Conservation (phyloP, 768 basidiomycete species). For the Suillus plorans region DNA sequence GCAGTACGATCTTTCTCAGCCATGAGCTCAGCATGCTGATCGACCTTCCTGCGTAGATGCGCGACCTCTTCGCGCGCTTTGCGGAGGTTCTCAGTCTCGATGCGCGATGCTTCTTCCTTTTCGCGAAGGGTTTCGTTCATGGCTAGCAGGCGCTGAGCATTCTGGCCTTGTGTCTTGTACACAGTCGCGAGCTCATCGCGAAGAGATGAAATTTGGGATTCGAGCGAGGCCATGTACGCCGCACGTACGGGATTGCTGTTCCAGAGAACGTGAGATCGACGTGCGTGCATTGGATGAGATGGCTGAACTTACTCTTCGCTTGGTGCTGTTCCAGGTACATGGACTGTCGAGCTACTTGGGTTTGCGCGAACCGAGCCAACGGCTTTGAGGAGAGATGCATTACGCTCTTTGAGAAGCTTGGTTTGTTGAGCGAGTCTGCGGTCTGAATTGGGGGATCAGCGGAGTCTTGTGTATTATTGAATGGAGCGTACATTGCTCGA, state of each 20-base stretch:
- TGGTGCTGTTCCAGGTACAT: slow-evolving; percentile 50
- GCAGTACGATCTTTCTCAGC: slow-evolving; percentile 85
- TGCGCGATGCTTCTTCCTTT: slow-evolving; percentile 83
- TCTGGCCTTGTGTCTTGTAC: slow-evolving; percentile 96
- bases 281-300: neutral
- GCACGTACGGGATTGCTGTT: slow-evolving; percentile 79
- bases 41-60: slow-evolving; percentile 69
- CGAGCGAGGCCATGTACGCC: slow-evolving; percentile 88
- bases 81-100: slow-evolving; percentile 78
- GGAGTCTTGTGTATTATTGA: slow-evolving; percentile 11
- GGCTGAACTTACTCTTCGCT: slow-evolving; percentile 64
- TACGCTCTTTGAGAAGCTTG: slow-evolving; percentile 87
- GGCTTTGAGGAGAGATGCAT: slow-evolving; percentile 83
- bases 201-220: slow-evolving; percentile 89
- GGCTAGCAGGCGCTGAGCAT: slow-evolving; percentile 86
- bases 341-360: slow-evolving; percentile 60
- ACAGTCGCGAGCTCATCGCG: slow-evolving; percentile 91
- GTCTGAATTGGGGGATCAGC: slow-evolving; percentile 41
- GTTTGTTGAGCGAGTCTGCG: slow-evolving; percentile 91
- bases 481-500: slow-evolving; percentile 75
- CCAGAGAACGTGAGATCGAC: slow-evolving; percentile 2
- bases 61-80: slow-evolving; percentile 76
- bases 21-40: slow-evolving; percentile 84
- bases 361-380: slow-evolving; percentile 70
- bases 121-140: slow-evolving; percentile 96